Conservation (phyloP, 306 rosid species). For the Rosa multiflora region DNA sequence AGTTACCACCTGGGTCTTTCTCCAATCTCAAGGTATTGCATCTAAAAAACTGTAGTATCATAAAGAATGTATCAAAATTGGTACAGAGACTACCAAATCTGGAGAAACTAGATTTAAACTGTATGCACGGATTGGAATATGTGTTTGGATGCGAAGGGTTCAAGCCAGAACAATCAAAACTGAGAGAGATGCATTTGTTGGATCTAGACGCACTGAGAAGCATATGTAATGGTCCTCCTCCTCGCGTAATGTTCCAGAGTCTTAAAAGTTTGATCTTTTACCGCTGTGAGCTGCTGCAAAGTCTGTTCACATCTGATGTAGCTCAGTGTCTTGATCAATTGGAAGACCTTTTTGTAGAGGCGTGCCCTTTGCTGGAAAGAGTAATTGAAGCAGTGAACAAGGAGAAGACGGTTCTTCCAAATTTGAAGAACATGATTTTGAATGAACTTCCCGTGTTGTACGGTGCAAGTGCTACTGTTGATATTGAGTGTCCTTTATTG, state of each 20-base stretch:
- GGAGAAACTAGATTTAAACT: background rate
- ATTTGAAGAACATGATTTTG: too few relatives aligned
- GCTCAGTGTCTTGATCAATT: background rate
- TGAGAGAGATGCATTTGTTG: background rate
- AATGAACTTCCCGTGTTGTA: too few relatives aligned
- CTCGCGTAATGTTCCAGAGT: background rate
- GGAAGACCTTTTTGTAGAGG: background rate
- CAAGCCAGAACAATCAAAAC: background rate
- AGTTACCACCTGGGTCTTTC: background rate
- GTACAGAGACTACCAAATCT: background rate
- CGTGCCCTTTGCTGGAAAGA: too few relatives aligned
- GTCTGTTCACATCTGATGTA: background rate
- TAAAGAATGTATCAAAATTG: background rate
- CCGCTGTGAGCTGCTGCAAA: background rate
- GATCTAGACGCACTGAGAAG: fast-evolving
- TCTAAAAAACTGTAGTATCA: too few relatives aligned
- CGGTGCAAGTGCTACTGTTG: too few relatives aligned
- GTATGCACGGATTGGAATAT: background rate
- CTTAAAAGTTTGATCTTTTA: background rate
- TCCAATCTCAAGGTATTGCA: too few relatives aligned
- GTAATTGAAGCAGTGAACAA: too few relatives aligned
- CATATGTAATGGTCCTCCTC: background rate
- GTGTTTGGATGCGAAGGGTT: background rate
- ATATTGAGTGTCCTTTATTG: too few relatives aligned
- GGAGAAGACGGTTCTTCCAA: too few relatives aligned